Percentiles rank a stretch among this genome's conserved stretches.
Evolutionary conservation across 108 stramenopile genomes (phyloP).

Genomic region (Nitzschia putrida): DNA sequence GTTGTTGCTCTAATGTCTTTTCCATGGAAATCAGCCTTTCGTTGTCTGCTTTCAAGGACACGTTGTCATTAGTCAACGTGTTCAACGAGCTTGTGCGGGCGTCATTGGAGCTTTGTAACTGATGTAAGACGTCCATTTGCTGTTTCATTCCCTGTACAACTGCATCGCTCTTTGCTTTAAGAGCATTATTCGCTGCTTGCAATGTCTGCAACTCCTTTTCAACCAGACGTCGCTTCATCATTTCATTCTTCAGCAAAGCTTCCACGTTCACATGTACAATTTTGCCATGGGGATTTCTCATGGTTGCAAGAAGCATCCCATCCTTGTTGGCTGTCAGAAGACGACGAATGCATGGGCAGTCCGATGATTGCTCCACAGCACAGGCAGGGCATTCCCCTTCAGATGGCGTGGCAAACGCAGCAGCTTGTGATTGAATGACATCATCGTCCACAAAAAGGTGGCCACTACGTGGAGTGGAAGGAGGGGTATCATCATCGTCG

Average conservation of each 20-base stretch:
- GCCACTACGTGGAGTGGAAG: constrained; percentile 30
- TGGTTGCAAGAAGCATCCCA: constrained; percentile 18
- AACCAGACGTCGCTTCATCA: constrained; percentile 63
- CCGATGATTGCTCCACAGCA: background rate
- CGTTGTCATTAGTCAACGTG: background rate
- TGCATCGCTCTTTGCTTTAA: constrained; percentile 19
- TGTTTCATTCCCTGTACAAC: constrained; percentile 7
- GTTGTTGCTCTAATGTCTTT: background rate
- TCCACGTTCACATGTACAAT: constrained; percentile 61
- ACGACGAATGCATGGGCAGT: constrained; percentile 40
- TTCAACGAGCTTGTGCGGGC: background rate
- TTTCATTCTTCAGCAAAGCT: constrained; percentile 60
- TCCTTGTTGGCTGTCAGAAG: constrained; percentile 26
- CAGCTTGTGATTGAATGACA: background rate
- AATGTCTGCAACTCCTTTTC: constrained; percentile 55
- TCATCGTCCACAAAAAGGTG: background rate
- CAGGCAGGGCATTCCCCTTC: constrained; percentile 9
- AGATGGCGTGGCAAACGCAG: background rate
- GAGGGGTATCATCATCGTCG: constrained; percentile 35
- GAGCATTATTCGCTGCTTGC: constrained; percentile 15
- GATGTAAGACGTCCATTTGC: constrained; percentile 23
- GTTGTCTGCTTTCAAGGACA: background rate
- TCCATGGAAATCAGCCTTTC: background rate
- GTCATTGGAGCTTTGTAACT: constrained; percentile 11
- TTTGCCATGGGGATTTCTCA: constrained; percentile 45